Percentiles rank a stretch among this genome's conserved stretches.
Conservation (phyloP, 225 moss, liverwort and hornwort genomes). For the Climacium dendroides region DNA sequence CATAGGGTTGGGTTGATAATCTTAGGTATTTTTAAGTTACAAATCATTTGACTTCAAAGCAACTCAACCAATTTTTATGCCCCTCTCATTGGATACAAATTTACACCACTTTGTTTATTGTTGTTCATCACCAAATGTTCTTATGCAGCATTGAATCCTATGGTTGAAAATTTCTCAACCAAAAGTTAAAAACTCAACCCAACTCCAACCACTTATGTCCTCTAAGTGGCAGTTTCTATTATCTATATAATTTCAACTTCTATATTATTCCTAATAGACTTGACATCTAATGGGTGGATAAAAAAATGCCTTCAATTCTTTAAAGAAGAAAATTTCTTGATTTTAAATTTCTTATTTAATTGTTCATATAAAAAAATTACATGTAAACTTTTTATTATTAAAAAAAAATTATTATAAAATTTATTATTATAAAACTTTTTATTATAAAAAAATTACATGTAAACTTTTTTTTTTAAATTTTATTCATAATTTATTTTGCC, state of each 20-base stretch:
- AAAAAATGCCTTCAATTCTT: background rate
- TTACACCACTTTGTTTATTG: background rate
- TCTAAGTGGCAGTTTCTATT: background rate
- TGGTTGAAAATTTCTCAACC: background rate
- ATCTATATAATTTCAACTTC: background rate
- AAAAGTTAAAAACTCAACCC: background rate
- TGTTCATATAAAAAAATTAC: too few relatives aligned
- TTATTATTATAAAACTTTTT: too few relatives aligned
- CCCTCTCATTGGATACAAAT: background rate
- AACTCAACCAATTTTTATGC: background rate
- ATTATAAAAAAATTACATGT: too few relatives aligned
- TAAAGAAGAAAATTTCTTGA: background rate
- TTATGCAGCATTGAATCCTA: fast-evolving
- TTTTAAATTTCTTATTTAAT: background rate
- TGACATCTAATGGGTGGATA: background rate
- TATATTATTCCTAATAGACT: background rate
- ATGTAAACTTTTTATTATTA: too few relatives aligned
- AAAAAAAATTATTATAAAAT: too few relatives aligned
- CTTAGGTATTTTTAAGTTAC: background rate
- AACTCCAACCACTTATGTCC: background rate
- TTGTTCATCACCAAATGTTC: background rate
- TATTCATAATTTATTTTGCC: too few relatives aligned
- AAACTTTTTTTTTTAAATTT: too few relatives aligned
- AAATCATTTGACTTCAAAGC: background rate
- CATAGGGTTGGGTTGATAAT: background rate